Conservation (phyloP, 306 rosid genomes). For the Corylus heterophylla region DNA sequence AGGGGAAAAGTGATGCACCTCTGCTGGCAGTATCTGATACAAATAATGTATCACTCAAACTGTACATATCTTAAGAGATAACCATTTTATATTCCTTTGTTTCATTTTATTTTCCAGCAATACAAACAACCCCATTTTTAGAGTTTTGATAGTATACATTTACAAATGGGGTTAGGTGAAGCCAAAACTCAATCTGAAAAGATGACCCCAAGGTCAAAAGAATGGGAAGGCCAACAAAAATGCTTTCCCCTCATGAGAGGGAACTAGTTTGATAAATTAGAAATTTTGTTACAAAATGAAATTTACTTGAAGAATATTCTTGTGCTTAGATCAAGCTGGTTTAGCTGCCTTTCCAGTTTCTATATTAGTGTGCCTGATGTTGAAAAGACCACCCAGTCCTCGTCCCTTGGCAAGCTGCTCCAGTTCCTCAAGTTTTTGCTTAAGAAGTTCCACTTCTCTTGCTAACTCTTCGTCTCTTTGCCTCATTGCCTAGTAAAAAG, state of each 20-base stretch:
- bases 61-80: no score
- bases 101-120: slow-evolving; percentile 3
- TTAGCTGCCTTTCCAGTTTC: slow-evolving; percentile 51
- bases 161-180: slow-evolving; percentile 17
- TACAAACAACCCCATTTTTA: slow-evolving; percentile 8
- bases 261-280: slow-evolving; percentile 25
- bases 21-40: no score
- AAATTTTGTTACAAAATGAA: slow-evolving; percentile 16
- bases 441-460: slow-evolving; percentile 60
- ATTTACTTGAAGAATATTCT: slow-evolving; percentile 15
- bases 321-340: slow-evolving; percentile 53
- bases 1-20: no score
- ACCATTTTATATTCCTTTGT: neutral
- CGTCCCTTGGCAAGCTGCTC: slow-evolving; percentile 68
- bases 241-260: slow-evolving; percentile 6
- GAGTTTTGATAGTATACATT: slow-evolving; percentile 11
- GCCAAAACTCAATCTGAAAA: slow-evolving; percentile 1
- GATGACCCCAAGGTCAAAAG: slow-evolving; percentile 25
- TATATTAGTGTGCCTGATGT: slow-evolving; percentile 39
- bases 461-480: slow-evolving; percentile 59
- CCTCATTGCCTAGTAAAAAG: slow-evolving; percentile 59
- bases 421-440: slow-evolving; percentile 62
- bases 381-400: slow-evolving; percentile 71
- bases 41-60: no score
- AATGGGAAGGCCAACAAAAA: slow-evolving; percentile 18